Base-by-base conservation (phyloP, 768 basidiomycete species). In the Collybiopsis confluens region DNA sequence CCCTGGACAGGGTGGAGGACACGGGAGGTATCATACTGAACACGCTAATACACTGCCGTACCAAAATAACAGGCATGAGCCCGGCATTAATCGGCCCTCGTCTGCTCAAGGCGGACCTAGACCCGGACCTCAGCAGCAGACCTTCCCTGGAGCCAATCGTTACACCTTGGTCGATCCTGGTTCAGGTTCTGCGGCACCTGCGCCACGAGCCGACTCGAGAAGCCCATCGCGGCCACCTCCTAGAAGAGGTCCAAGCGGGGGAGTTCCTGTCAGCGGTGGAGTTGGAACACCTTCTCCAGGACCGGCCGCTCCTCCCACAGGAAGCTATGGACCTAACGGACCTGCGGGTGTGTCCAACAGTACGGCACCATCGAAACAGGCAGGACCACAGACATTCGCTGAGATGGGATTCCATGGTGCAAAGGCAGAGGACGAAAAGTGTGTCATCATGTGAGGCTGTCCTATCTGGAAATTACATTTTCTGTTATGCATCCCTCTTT, bases 361-460 rank as follows among this genome's bases (percentile, higher is more conserved):
- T 62, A n/a, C 59, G 7, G 35, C 43, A 9, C 26, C 59, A 13
- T 41, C 53, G 16, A 70, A 63, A 51, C 21, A 33, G 7, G 30
- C 58, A 7, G 78, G 84, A 1, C 81, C 89, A 1, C 76, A 85
- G 62, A 94, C 92, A 41, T 95, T 97, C 70, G 89, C 86, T 20
- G 93, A 96, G 75, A 94, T 97, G 93, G 94, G 94, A 0, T 87
- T 93, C 63, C 80, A 85, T 28, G 85, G 86, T 11, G 81, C 77
- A 24, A 90, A 88, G 62, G 79, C 82, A 41, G 83, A 92, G 62
- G 81, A 90, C 4, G 85, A 92, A 68, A 86, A 91, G 0, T 96
- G 93, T 73, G 70, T 90, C 30, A 79, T 97, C 58, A 95, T 97
- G 92, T 97, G 66, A 78, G 42, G n/a, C 23, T 42, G 26, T 33